phyloP scores from a whole-genome alignment of 768 basidiomycete species.

The Tulasnella calospora region DNA sequence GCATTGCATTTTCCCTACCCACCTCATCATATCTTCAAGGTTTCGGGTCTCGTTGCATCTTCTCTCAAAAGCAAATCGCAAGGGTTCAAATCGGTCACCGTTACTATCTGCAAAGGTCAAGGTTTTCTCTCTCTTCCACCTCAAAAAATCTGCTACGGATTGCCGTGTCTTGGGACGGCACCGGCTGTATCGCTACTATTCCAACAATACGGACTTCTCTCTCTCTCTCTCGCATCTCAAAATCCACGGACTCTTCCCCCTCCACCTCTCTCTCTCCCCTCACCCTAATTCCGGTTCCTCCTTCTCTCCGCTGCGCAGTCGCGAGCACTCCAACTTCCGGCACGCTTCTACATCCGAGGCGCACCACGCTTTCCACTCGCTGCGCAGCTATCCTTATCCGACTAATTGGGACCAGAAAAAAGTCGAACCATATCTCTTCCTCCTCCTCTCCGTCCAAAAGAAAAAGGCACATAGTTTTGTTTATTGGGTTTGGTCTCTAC shows the following conservation, averaged over 20 bases:
- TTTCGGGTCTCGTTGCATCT: neutral
- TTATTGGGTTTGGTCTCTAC: neutral
- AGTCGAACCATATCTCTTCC: neutral
- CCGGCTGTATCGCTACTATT: conserved; percentile 4
- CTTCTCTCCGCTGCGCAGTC: neutral
- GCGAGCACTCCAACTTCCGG: neutral
- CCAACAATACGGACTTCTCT: neutral
- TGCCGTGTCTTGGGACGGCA: neutral
- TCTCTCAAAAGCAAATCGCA: neutral
- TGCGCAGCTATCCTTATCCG: neutral
- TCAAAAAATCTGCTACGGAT: neutral
- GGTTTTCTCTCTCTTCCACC: neutral
- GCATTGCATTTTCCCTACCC: neutral
- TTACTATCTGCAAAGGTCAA: neutral
- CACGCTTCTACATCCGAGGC: neutral
- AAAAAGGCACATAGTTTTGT: neutral
- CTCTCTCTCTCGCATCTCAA: neutral
- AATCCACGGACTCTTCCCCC: neutral
- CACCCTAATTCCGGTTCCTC: neutral
- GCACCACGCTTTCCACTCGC: neutral
- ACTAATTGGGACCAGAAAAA: neutral
- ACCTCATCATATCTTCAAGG: neutral
- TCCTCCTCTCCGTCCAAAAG: neutral
- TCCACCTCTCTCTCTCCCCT: neutral
- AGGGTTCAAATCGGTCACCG: neutral